Base-by-base conservation (phyloP, 2,329 filamentous ascomycete species). In the Stagonosporopsis vannaccii region DNA sequence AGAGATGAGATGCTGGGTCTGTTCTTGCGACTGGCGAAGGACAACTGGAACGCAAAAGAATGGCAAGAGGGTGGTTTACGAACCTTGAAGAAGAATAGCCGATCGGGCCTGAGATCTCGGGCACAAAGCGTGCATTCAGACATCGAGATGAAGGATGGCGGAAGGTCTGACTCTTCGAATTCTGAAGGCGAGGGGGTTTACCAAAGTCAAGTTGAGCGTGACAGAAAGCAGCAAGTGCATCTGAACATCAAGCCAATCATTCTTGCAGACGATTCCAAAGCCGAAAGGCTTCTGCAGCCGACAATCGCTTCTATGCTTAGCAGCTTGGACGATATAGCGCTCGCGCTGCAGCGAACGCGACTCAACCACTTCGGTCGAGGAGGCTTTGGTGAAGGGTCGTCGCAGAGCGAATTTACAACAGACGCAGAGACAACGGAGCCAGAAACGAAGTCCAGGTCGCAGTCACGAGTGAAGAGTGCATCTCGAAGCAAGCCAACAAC, bases 241-340 rank as follows among this genome's bases (percentile, higher is more conserved):
- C 39, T 32, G 15, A 42, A 56, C 17, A n/a, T 46, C 8, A 66
- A 58, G 35, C 85, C 90, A 0, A 79, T 82, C 2, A 75, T 91
- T 5, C 83, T 89, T 7, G 83, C 86, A 1, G 88, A 96, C 65
- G 92, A 96, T 62, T 87, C 90, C 1, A 72, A 81, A 43, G 90
- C 91, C 0, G 79, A 83, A 56, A 72, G 76, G 1, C 79, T 96
- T 5, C 78, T 97, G 15, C 82, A 83, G 0, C 91, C 92, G 0
- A 82, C 85, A 0, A 82, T 90, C 11, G 82, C 87, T n/a, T 88
- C 91, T 62, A 83, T 93, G 15, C 80, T 97, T 8, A 77, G 81
- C 1, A 85, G 86, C 32, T 71, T 97, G 1, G 91, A 97, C 65
- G 74, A 80, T 5, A 81, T 94, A 0, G 82, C 97, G 6, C 79